Evolutionary conservation across 1,284 basidiomycete species (phyloP).

Genomic region (Naganishia sp.): DNA sequence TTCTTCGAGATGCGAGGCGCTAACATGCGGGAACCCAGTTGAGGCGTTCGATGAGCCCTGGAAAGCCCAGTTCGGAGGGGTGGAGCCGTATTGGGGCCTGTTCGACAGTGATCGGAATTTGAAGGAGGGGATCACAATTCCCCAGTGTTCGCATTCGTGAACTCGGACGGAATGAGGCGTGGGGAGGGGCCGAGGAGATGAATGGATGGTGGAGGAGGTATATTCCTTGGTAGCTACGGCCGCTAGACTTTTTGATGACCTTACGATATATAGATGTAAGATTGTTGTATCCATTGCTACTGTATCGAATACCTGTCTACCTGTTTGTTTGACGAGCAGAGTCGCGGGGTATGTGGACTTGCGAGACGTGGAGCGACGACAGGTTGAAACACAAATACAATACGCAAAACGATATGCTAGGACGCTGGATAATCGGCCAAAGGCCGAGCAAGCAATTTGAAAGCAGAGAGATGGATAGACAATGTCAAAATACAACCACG

Average conservation of each 20-base stretch:
- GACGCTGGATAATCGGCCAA: no score
- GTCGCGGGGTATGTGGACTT: no score
- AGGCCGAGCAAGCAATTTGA: not conserved
- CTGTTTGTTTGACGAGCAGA: no score
- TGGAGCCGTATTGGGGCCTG: conserved; percentile 73
- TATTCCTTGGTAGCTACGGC: no score
- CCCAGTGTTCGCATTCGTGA: conserved; percentile 49
- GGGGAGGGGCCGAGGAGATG: no score
- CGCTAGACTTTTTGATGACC: no score
- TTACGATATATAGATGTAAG: not conserved
- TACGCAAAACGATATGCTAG: no score
- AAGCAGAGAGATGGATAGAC: not conserved
- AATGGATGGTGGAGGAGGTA: no score
- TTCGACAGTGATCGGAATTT: conserved; percentile 61
- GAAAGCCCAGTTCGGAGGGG: conserved; percentile 69
- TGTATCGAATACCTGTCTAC: not conserved
- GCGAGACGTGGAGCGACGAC: no score
- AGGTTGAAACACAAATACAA: no score
- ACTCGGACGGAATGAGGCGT: no score
- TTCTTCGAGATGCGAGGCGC: not conserved
- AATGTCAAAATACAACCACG: no score
- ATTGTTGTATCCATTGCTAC: not conserved
- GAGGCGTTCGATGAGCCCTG: conserved; percentile 74
- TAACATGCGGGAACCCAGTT: conserved; percentile 36
- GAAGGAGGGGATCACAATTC: conserved; percentile 55